A percentile compares a stretch with the other conserved stretches of the same genome.
Evolutionary conservation across 2,329 filamentous ascomycete species (phyloP).

Genomic region (Dothiorella sarmentorum): DNA sequence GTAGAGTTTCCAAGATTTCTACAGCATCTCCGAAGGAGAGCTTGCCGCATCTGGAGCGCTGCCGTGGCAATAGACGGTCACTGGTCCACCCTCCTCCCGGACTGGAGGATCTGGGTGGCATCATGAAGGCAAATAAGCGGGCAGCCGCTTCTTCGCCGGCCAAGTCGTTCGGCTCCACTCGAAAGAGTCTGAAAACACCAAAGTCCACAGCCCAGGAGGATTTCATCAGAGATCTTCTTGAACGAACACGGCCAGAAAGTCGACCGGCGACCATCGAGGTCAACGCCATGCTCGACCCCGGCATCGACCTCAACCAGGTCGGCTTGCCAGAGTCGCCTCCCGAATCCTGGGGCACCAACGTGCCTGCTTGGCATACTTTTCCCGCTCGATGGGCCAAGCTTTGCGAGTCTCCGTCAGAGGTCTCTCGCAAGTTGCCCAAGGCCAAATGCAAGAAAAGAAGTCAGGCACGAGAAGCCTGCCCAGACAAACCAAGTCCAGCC

Average conservation of each 20-base stretch:
- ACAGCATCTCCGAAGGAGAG: neutral
- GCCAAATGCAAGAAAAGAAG: neutral
- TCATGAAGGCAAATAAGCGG: neutral
- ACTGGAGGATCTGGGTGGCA: neutral
- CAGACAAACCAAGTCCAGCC: neutral
- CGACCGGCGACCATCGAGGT: neutral
- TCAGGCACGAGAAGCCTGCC: neutral
- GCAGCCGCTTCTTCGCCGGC: neutral
- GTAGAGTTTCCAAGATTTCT: neutral
- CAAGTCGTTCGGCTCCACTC: neutral
- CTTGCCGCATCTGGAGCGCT: neutral
- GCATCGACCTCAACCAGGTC: neutral
- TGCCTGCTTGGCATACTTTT: neutral
- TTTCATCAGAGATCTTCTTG: neutral
- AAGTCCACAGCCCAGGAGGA: neutral
- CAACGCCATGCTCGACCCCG: neutral
- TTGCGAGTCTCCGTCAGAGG: neutral
- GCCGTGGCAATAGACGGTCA: too few relatives aligned
- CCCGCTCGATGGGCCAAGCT: neutral
- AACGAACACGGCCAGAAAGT: neutral
- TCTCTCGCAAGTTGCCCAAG: neutral
- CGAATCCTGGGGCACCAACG: neutral
- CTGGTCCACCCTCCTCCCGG: neutral
- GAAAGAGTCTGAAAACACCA: neutral
- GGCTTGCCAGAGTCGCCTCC: neutral